A percentile compares a stretch with the other conserved stretches of the same genome.
These are phyloP conservation scores for Hydrangea macrophylla DNA, from an alignment of 148 eudicot genomes.

Conservation along the genomic window DNA sequence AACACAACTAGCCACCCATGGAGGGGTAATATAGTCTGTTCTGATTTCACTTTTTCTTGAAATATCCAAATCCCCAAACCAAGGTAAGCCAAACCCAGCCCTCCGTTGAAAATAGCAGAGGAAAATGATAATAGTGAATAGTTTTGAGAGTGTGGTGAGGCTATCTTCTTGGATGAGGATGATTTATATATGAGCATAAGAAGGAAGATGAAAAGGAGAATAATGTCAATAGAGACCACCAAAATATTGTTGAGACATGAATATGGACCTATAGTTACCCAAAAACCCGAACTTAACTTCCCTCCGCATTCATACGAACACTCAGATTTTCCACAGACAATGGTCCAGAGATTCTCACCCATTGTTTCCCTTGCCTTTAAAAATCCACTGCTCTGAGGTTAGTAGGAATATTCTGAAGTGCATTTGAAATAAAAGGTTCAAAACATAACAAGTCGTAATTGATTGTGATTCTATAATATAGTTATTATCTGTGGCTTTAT, in stretches of 20 bases:
- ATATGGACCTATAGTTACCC: constrained; percentile 12
- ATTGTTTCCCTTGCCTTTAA: background rate
- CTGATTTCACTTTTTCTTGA: constrained; percentile 12
- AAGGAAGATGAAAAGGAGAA: constrained; percentile 16
- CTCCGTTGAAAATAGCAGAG: constrained; percentile 23
- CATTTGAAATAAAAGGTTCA: too few species aligned
- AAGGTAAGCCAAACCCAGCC: constrained; percentile 27
- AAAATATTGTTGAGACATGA: constrained; percentile 25
- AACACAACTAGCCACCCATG: constrained; percentile 31
- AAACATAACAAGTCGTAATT: too few species aligned
- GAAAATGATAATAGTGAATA: background rate
- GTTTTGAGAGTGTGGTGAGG: background rate
- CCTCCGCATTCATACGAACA: background rate
- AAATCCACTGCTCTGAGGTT: too few species aligned
- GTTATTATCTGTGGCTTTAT: too few species aligned
- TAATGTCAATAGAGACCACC: constrained; percentile 15
- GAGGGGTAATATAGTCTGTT: constrained; percentile 20
- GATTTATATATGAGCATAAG: constrained; percentile 4
- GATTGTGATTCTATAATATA: too few species aligned
- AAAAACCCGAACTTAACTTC: constrained; percentile 7
- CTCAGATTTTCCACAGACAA: constrained; percentile 19
- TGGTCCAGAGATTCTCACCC: constrained; percentile 12
- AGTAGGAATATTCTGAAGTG: too few species aligned
- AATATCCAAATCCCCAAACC: constrained; percentile 22
- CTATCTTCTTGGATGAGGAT: background rate